phyloP scores from a whole-genome alignment of 2,329 filamentous ascomycete genomes.

The Calonectria pteridis region DNA sequence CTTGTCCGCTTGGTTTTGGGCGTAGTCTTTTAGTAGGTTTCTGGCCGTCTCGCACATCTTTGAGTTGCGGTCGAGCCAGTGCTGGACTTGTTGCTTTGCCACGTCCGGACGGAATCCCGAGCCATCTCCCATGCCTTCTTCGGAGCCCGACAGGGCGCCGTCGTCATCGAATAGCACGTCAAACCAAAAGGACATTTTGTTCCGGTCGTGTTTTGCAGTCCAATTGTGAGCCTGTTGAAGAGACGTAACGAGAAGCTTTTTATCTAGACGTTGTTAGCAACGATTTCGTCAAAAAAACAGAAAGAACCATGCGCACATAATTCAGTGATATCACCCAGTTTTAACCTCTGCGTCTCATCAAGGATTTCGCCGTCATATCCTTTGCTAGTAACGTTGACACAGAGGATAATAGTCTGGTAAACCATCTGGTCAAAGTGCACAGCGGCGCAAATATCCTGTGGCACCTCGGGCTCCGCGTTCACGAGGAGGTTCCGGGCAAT shows the following conservation, averaged over 20 bases:
- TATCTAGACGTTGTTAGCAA: conserved; percentile 59
- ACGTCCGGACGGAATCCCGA: conserved; percentile 67
- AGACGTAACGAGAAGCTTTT: conserved; percentile 74
- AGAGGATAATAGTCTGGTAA: conserved; percentile 74
- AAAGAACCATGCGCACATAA: conserved; percentile 63
- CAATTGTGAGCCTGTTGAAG: conserved; percentile 77
- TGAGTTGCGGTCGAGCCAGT: conserved; percentile 74
- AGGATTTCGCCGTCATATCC: conserved; percentile 74
- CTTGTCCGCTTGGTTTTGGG: conserved; percentile 61
- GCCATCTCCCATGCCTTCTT: conserved; percentile 65
- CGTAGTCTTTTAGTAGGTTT: conserved; percentile 67
- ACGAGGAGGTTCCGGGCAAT: conserved; percentile 75
- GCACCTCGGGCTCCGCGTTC: conserved; percentile 73
- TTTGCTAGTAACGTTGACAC: conserved; percentile 76
- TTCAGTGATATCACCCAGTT: conserved; percentile 73
- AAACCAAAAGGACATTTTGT: conserved; percentile 79
- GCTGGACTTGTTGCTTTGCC: conserved; percentile 70
- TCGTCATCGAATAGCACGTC: conserved; percentile 74
- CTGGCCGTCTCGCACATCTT: conserved; percentile 69
- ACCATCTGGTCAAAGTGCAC: conserved; percentile 76
- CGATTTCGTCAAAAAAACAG: background rate
- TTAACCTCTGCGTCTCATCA: conserved; percentile 68
- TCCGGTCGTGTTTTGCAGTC: conserved; percentile 76
- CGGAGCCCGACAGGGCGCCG: conserved; percentile 59
- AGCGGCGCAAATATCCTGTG: conserved; percentile 74